These are phyloP conservation scores for Meira nashicola DNA, from an alignment of 1,284 basidiomycete species.

Conservation along the genomic window DNA sequence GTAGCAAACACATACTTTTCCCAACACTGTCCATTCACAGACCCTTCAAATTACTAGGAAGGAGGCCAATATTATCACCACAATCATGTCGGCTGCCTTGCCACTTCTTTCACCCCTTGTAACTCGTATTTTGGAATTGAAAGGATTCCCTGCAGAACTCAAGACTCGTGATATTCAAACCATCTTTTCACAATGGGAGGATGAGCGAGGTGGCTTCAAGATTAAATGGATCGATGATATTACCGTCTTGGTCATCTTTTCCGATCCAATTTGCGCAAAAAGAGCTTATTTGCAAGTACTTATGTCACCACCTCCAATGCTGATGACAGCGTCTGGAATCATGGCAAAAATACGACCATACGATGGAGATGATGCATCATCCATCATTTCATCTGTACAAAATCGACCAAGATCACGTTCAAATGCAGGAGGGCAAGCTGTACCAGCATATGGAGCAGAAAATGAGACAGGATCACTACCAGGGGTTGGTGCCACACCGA, in stretches of 20 bases:
- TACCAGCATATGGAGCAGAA: constrained; percentile 22
- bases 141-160: constrained; percentile 85
- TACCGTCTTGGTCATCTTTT: constrained; percentile 89
- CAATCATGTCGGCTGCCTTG: constrained; percentile 16
- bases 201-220: constrained; percentile 81
- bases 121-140: constrained; percentile 86
- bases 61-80: neutral
- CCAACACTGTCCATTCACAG: no score
- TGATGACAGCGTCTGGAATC: constrained; percentile 54
- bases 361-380: constrained; percentile 85
- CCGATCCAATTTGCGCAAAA: constrained; percentile 65
- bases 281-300: constrained; percentile 82
- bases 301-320: constrained; percentile 64
- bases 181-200: constrained; percentile 85
- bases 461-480: neutral
- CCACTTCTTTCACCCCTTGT: constrained; percentile 71
- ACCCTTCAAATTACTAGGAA: no score
- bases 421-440: constrained; percentile 30
- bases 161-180: constrained; percentile 94
- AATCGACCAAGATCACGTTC: constrained; percentile 54
- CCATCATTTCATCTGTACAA: constrained; percentile 82
- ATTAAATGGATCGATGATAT: constrained; percentile 99
- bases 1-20: no score
- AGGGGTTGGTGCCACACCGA: constrained; percentile 2
- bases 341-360: constrained; percentile 70